Conservation (phyloP, 345 rosid species). For the Rhodamnia argentea region DNA sequence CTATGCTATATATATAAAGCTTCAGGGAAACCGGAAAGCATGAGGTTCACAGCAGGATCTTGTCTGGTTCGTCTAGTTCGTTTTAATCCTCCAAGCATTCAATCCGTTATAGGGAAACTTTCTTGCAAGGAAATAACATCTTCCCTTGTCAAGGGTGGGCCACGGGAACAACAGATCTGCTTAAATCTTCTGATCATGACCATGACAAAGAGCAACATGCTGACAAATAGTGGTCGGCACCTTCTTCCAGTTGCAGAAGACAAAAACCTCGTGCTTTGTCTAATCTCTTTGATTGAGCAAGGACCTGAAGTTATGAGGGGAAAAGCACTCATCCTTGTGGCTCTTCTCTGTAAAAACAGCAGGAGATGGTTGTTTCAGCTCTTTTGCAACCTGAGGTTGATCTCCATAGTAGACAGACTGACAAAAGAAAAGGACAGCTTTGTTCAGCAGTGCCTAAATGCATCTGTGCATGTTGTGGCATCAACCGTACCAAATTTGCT, state of each 20-base stretch:
- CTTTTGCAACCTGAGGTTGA: slow-evolving; percentile 66
- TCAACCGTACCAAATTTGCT: slow-evolving; percentile 63
- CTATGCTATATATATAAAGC: slow-evolving; percentile 85
- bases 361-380: slow-evolving; percentile 81
- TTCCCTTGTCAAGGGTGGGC: slow-evolving; percentile 65
- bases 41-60: slow-evolving; percentile 95
- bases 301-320: slow-evolving; percentile 82
- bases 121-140: slow-evolving; percentile 74
- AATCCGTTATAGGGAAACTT: slow-evolving; percentile 63
- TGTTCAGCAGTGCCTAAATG: slow-evolving; percentile 62
- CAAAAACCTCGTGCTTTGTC: slow-evolving; percentile 61
- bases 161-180: slow-evolving; percentile 91
- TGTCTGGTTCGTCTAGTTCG: slow-evolving; percentile 93
- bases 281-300: slow-evolving; percentile 79
- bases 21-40: slow-evolving; percentile 85
- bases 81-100: slow-evolving; percentile 73
- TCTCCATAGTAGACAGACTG: slow-evolving; percentile 73
- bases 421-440: slow-evolving; percentile 84
- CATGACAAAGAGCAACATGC: slow-evolving; percentile 69
- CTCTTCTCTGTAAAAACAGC: slow-evolving; percentile 78
- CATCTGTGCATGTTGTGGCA: slow-evolving; percentile 58
- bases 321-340: slow-evolving; percentile 68
- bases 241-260: slow-evolving; percentile 67
- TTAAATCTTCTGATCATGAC: slow-evolving; percentile 82
- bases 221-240: slow-evolving; percentile 68